Evolutionary conservation across 2,329 filamentous ascomycete genomes (phyloP).

Genomic region (Rasamsonia emersonii): DNA sequence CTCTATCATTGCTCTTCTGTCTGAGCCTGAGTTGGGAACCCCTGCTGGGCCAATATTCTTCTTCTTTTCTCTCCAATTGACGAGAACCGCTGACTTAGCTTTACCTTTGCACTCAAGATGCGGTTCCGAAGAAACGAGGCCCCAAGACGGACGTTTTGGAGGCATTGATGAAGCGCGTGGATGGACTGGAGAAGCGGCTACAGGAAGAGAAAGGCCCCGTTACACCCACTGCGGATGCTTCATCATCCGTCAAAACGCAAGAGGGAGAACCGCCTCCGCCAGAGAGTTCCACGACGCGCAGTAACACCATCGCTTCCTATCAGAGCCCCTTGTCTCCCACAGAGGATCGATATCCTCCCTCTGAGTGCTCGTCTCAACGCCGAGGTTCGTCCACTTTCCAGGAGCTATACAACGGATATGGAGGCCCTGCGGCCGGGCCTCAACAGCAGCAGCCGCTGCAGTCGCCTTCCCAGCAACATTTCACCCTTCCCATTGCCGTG

Average conservation of each 20-base stretch:
- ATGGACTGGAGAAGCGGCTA: slow-evolving; percentile 71
- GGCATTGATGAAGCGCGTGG: slow-evolving; percentile 73
- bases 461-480: slow-evolving; percentile 33
- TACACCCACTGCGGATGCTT: slow-evolving; percentile 37
- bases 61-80: no score
- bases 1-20: slow-evolving; percentile 7
- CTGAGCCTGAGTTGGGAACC: slow-evolving; percentile 1
- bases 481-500: slow-evolving; percentile 51
- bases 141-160: slow-evolving; percentile 86
- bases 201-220: slow-evolving; percentile 54
- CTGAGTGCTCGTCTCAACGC: slow-evolving; percentile 10
- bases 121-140: slow-evolving; percentile 79
- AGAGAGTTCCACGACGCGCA: slow-evolving; percentile 9
- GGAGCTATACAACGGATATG: slow-evolving; percentile 10
- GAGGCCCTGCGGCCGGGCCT: slow-evolving; percentile 8
- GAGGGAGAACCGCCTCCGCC: slow-evolving; percentile 10
- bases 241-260: slow-evolving; percentile 30
- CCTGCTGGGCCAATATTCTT: no score
- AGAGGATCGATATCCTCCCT: slow-evolving; percentile 10
- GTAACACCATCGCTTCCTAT: slow-evolving; percentile 14
- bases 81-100: no score
- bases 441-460: slow-evolving; percentile 16
- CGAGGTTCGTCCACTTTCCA: slow-evolving; percentile 13
- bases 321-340: slow-evolving; percentile 10
- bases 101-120: slow-evolving; percentile 53